Base-by-base conservation (phyloP, 1,284 basidiomycete genomes). In the Pseudomicrostroma phylloplanum region DNA sequence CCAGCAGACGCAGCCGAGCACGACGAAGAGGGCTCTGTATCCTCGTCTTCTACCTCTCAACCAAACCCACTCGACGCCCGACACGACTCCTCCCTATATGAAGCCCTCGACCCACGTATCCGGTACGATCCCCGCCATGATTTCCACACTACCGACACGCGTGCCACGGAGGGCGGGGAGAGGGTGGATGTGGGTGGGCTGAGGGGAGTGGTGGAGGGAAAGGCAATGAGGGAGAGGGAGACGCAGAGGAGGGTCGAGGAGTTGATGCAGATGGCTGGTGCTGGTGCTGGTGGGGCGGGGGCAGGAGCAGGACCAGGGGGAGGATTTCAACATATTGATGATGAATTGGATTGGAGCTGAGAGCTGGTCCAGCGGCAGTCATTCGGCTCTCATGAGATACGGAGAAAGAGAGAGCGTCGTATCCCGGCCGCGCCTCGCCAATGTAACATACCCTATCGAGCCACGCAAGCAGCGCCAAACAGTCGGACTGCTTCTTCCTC, bases 1-100 rank as follows among this genome's bases (percentile, higher is more conserved):
- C 87, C 1, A 87, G 96, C 0, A 91, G 96, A 80, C 89, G 90
- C 26, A 92, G 94, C 54, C 43, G 30, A 36, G 30, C 30, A 36
- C 3, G 30, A 36, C 30, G 9, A 3, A 3, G 30, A 36, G 30
- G 3, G 4, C 30, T 3, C 4, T 9, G 30, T 9, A 4, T 4
- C 30, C 30, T 36, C 30, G 3, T 36, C 30, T 36, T 36, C 30
- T 9, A 3, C 9, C 30, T 36, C 30, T 9, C 30, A 36, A 3
- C 30, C 30, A 3, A 36, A 36, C 30, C 30, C 30, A 36, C 21
- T 55, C 4, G 23, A 59, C 15, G 53, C 60, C 26, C 67, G 59
- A 13, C 59, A 41, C 40, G 54, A 30, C 21, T 61, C 25, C 21
- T 57, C 55, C 65, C 57, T 51, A 39, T 43, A 19, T 58, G 58